Conservation (phyloP, 1,139 yeast genomes). For the Pichia sp. region DNA sequence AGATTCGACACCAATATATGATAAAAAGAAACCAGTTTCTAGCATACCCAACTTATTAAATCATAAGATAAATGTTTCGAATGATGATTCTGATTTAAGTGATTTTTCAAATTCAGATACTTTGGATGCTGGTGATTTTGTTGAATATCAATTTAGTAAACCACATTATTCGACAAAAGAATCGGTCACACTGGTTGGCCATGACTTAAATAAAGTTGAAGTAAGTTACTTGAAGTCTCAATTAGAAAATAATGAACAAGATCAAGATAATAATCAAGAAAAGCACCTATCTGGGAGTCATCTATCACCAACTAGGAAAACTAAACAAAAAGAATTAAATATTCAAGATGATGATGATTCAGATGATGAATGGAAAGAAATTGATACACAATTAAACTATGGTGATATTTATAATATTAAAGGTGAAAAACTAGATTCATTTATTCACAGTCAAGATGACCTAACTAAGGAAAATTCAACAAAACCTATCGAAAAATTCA, state of each 20-base stretch:
- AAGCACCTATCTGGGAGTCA: not conserved
- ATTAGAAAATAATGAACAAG: not conserved
- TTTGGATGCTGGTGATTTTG: constrained; percentile 6
- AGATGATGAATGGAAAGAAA: constrained; percentile 44
- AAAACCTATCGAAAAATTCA: constrained; percentile 13
- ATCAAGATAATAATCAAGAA: not conserved
- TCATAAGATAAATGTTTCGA: not conserved
- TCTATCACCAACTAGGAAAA: not conserved
- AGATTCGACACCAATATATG: constrained; percentile 4
- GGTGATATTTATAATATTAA: constrained; percentile 44
- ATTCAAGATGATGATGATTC: constrained; percentile 15
- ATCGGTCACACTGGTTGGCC: constrained; percentile 15
- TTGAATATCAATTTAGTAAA: constrained; percentile 16
- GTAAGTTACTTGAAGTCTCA: not conserved
- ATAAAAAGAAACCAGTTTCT: constrained; percentile 2
- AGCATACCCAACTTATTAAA: not conserved
- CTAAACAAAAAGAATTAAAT: constrained; percentile 10
- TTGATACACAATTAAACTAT: constrained; percentile 44
- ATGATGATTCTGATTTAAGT: not conserved
- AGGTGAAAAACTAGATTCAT: constrained; percentile 43
- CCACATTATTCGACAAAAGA: constrained; percentile 8
- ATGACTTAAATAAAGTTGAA: constrained; percentile 11
- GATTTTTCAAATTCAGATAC: constrained; percentile 1
- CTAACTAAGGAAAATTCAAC: constrained; percentile 9
- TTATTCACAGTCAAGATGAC: constrained; percentile 24